Evolutionary conservation across 1,139 yeast species (phyloP), one percentile per base, ranked within the genome.

Genomic region (Sugiyamaella japonica): DNA sequence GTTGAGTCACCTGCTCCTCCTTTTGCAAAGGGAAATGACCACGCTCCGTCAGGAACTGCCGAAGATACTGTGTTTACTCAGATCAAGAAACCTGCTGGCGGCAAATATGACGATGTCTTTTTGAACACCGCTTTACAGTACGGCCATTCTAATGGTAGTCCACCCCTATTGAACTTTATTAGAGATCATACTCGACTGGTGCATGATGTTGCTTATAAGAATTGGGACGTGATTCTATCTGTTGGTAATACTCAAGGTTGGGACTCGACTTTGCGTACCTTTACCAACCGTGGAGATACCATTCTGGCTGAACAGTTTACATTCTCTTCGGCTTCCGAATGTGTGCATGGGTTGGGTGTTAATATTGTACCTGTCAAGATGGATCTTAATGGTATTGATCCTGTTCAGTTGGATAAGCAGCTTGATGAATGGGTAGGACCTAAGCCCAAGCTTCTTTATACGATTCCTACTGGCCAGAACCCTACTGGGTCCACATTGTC

Each of bases 391-490:
- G 97, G 98, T 61, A 78, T 91, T 50, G 71, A 88, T 53, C 97
- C 97, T 17, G 86, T 82, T 51, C 80, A 81, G 48, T 76, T 91
- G 58, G 91, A 78, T 17, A 72, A 73, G 46, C 75, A 83, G 58
- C 78, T 91, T 69, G 81, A 78, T 62, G 76, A 79, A 64, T 90
- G 97, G 97, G 77, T 75, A 65, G 70, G 83, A 71, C 68, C 86
- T 77, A 81, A 79, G 70, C 95, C 95, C 59, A 88, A 85, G 70
- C 76, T 90, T 55, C 78, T 90, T 62, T 90, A 90, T 79, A 85
- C 91, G 46, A 88, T 90, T 64, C 84, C 90, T 61, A 90, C 97
- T 23, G 97, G 97, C 55, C 97, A 90, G 75, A 90, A 90, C 78
- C 97, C 97, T 56, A 89, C 97, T 34, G 97, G 97, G 40, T 85